These are phyloP conservation scores for Globisporangium recalcitrans DNA, from an alignment of 352 stramenopile genomes.

Conservation along the genomic window DNA sequence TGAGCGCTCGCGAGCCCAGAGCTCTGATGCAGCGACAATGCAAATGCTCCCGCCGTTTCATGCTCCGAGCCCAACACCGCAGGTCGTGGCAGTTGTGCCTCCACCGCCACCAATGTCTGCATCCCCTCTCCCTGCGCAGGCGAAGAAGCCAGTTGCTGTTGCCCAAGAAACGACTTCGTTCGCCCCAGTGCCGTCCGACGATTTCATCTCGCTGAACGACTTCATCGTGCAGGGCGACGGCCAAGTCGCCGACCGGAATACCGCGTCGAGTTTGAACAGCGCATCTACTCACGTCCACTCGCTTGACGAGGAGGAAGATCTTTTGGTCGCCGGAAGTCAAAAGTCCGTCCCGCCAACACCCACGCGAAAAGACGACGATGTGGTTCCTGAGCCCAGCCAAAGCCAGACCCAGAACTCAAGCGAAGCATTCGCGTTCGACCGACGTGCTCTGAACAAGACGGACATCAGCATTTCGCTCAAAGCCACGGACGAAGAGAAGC, in stretches of 20 bases:
- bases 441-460: slow-evolving; percentile 4
- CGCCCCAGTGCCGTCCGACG: slow-evolving; percentile 3
- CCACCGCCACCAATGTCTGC: neutral
- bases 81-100: slow-evolving; percentile 7
- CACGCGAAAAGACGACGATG: slow-evolving; percentile 10
- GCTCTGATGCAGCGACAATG: slow-evolving; percentile 9
- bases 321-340: slow-evolving; percentile 16
- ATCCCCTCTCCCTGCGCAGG: neutral
- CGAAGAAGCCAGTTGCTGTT: neutral
- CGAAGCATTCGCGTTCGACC: neutral
- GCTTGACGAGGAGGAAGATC: slow-evolving; percentile 18
- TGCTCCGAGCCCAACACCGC: neutral
- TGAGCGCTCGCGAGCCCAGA: slow-evolving; percentile 12
- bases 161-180: neutral
- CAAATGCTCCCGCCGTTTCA: slow-evolving; percentile 1
- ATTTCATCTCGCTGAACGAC: slow-evolving; percentile 54
- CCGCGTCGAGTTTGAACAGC: slow-evolving; percentile 25
- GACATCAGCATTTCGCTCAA: slow-evolving; percentile 12
- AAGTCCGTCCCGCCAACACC: slow-evolving; percentile 5
- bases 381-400: neutral
- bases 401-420: neutral
- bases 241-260: slow-evolving; percentile 9
- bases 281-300: slow-evolving; percentile 20
- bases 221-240: slow-evolving; percentile 38
- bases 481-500: neutral